A percentile compares a stretch with the other conserved stretches of the same genome.
Conservation (phyloP, 164 flowering plant genomes). For the Umbilicus rupestris region DNA sequence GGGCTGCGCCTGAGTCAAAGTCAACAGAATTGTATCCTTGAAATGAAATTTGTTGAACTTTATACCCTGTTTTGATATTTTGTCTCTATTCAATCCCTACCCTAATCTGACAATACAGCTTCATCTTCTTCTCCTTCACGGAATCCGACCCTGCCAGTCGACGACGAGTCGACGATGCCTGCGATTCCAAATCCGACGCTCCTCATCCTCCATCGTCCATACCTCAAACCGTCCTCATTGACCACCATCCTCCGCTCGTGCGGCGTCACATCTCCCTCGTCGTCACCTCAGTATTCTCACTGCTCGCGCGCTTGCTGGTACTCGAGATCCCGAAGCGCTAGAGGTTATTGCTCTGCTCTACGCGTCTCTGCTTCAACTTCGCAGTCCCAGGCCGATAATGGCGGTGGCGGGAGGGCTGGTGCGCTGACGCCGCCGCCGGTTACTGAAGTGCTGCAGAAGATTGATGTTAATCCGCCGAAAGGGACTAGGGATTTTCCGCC, state of each 20-base stretch:
- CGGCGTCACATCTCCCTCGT: background rate
- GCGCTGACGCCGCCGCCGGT: constrained; percentile 28
- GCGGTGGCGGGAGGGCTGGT: constrained; percentile 39
- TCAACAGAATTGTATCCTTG: no score
- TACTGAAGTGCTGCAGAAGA: constrained; percentile 22
- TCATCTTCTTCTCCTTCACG: background rate
- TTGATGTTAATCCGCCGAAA: constrained; percentile 97
- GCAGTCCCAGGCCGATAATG: constrained; percentile 6
- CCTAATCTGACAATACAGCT: background rate
- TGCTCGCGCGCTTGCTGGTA: background rate
- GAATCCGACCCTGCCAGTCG: background rate
- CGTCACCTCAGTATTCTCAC: background rate
- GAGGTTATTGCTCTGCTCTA: constrained; percentile 13
- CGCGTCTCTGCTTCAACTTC: constrained; percentile 8
- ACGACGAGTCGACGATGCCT: constrained; percentile 14
- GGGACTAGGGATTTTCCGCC: constrained; percentile 98
- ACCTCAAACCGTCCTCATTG: constrained; percentile 7
- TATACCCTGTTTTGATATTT: background rate
- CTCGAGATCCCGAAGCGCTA: background rate
- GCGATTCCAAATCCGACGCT: constrained; percentile 23
- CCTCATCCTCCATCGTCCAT: constrained; percentile 23
- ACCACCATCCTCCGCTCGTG: constrained; percentile 13
- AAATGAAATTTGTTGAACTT: background rate
- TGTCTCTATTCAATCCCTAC: background rate
- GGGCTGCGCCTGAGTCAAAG: no score